These are phyloP conservation scores for Vachellia collinsii DNA, from an alignment of 306 rosid species.

Conservation along the genomic window DNA sequence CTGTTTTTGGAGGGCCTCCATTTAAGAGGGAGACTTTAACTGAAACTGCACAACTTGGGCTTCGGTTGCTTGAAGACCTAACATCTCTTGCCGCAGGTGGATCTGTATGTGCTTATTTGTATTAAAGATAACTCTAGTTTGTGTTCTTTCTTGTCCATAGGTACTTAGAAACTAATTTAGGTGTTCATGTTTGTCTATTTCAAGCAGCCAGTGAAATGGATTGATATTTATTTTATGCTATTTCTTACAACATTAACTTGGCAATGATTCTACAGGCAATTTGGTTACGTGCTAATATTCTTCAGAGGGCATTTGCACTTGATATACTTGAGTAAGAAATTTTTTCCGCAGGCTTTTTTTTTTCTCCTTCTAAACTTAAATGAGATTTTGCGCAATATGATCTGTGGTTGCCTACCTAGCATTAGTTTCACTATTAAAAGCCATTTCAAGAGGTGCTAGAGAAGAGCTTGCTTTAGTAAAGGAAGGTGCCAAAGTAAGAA, in stretches of 20 bases:
- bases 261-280: conserved; percentile 65
- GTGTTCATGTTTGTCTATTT: conserved; percentile 25
- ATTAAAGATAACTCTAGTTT: conserved; percentile 28
- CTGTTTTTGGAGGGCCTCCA: conserved; percentile 58
- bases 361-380: conserved; percentile 21
- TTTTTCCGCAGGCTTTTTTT: conserved; percentile 31
- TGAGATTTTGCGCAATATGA: conserved; percentile 16
- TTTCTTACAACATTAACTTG: conserved; percentile 38
- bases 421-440: conserved; percentile 15
- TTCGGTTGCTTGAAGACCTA: conserved; percentile 93
- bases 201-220: conserved; percentile 25
- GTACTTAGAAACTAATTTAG: conserved; percentile 29
- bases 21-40: conserved; percentile 74
- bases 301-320: conserved; percentile 87
- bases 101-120: conserved; percentile 81
- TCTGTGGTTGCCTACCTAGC: conserved; percentile 28
- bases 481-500: not conserved
- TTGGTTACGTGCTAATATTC: conserved; percentile 77
- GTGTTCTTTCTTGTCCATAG: conserved; percentile 30
- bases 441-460: not conserved
- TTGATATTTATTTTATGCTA: conserved; percentile 29
- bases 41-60: conserved; percentile 87
- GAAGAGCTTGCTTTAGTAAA: not conserved
- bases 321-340: conserved; percentile 93
- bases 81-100: conserved; percentile 99